A percentile compares a stretch with the other conserved stretches of the same genome.
phyloP scores from a whole-genome alignment of 352 stramenopile species.

The Phytophthora megakarya region DNA sequence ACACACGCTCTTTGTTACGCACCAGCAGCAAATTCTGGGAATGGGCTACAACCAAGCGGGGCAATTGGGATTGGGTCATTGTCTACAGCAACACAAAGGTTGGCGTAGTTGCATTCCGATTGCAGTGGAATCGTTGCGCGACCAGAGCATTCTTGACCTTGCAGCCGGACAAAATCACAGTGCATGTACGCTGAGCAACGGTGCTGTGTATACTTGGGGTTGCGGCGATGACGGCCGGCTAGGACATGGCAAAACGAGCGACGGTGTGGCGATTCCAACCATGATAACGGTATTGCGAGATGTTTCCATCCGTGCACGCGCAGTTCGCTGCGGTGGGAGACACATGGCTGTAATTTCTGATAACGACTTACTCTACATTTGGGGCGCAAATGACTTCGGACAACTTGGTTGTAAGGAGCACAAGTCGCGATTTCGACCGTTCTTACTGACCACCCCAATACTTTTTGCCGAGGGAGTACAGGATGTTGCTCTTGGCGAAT shows the following conservation, averaged over 20 bases:
- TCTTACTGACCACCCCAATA: conserved; percentile 44
- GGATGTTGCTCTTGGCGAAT: conserved; percentile 71
- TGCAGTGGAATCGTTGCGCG: conserved; percentile 49
- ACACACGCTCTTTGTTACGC: conserved; percentile 78
- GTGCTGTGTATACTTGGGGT: conserved; percentile 77
- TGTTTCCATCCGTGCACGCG: conserved; percentile 43
- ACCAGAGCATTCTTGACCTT: conserved; percentile 71
- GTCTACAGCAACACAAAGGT: conserved; percentile 58
- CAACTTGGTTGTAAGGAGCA: conserved; percentile 73
- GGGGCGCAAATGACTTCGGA: conserved; percentile 82
- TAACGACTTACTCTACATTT: conserved; percentile 70
- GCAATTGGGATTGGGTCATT: conserved; percentile 70
- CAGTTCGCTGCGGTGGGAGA: conserved; percentile 65
- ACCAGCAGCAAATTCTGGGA: conserved; percentile 72
- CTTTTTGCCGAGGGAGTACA: conserved; percentile 55
- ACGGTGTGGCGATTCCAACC: conserved; percentile 45
- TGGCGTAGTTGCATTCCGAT: conserved; percentile 75
- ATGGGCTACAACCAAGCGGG: conserved; percentile 86
- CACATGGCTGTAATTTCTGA: conserved; percentile 76
- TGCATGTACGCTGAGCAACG: conserved; percentile 71
- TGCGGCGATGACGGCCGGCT: conserved; percentile 73
- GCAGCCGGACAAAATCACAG: conserved; percentile 78
- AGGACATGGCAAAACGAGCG: conserved; percentile 41
- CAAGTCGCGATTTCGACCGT: conserved; percentile 43
- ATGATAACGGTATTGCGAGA: conserved; percentile 47